These are phyloP conservation scores for Thymus quinquecostatus DNA, from an alignment of 257 asterid species.

Conservation along the genomic window DNA sequence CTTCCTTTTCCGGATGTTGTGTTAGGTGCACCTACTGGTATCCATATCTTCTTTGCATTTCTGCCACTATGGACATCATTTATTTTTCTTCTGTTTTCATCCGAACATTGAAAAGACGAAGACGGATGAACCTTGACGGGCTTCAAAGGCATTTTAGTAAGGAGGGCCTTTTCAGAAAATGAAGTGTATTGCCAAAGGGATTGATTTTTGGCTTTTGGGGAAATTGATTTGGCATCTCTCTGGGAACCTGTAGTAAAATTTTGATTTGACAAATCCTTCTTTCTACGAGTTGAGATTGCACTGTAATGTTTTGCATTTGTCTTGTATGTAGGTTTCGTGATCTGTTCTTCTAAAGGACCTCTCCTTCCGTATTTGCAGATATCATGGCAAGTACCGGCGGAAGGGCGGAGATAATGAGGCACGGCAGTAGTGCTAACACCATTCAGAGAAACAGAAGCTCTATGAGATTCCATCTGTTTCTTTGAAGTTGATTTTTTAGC, in stretches of 20 bases:
- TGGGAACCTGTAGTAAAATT: not conserved
- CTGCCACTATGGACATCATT: constrained; percentile 23
- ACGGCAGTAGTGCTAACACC: constrained; percentile 12
- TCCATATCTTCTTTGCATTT: constrained; percentile 25
- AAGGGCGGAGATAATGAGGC: constrained; percentile 77
- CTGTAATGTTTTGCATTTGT: constrained; percentile 31
- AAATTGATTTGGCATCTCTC: constrained; percentile 30
- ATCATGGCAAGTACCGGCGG: constrained; percentile 93
- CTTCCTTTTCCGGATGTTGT: constrained; percentile 17
- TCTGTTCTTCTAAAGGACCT: constrained; percentile 41
- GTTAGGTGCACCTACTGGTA: constrained; percentile 25
- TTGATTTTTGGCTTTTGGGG: constrained; percentile 18
- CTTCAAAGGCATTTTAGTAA: constrained; percentile 39
- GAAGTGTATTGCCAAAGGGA: not conserved
- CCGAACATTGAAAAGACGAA: constrained; percentile 27
- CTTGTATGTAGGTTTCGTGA: constrained; percentile 39
- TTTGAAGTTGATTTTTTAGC: constrained; percentile 32
- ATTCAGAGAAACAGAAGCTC: constrained; percentile 31
- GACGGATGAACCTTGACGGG: constrained; percentile 35
- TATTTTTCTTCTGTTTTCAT: constrained; percentile 2
- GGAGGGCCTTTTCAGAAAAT: constrained; percentile 20
- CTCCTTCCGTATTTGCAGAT: constrained; percentile 76
- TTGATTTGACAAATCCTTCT: constrained; percentile 28
- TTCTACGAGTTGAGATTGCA: constrained; percentile 35
- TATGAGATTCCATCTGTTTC: constrained; percentile 36